Evolutionary conservation across 768 basidiomycete genomes (phyloP), one percentile per base, ranked within the genome.

Genomic region (Tricholomella constricta): DNA sequence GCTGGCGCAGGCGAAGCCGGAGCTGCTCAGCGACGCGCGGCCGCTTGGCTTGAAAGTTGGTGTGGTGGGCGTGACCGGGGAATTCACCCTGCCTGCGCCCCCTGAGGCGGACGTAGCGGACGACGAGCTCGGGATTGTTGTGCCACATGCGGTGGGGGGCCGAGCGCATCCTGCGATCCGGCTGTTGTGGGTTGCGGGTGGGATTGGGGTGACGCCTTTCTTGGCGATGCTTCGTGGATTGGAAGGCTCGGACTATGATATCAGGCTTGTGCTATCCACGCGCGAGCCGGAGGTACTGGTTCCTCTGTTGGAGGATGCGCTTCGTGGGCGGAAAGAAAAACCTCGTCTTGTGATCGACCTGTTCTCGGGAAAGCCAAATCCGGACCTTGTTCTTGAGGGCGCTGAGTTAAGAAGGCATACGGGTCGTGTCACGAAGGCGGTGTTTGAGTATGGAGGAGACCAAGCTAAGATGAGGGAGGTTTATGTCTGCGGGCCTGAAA

Each of bases 191-290:
- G 66, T 82, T n/a, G 83, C 82, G 1, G 84, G 83, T 20, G 85
- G 85, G 0, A 85, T 87, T 35, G 84, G 85, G 3, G 42, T 86
- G 17, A 86, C 85, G 15, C 85, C 83, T 0, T 86, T 83, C 65
- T 61, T 86, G n/a, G 75, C 76, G 23, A 77, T 85, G 78, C 69
- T 83, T 0, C 51, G 55, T 20, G 48, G 51, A 48, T 47, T 62
- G 14, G 53, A 19, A 12, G 37, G 34, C 43, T 23, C 52, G 45
- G 38, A 55, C 26, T 66, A 66, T 55, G 75, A 82, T 55, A 69
- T 86, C n/a, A 67, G 68, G 0, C 69, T 86, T 25, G 64, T 77
- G 3, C 54, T 85, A 2, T 77, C 84, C 1, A 79, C 82, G 2
- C 72, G 78, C 19, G 84, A 85, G 58, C 82, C 83, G 0, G 72